Base-by-base conservation (phyloP, 1,139 yeast species). In the Spencermartinsiella ligniputridi region DNA sequence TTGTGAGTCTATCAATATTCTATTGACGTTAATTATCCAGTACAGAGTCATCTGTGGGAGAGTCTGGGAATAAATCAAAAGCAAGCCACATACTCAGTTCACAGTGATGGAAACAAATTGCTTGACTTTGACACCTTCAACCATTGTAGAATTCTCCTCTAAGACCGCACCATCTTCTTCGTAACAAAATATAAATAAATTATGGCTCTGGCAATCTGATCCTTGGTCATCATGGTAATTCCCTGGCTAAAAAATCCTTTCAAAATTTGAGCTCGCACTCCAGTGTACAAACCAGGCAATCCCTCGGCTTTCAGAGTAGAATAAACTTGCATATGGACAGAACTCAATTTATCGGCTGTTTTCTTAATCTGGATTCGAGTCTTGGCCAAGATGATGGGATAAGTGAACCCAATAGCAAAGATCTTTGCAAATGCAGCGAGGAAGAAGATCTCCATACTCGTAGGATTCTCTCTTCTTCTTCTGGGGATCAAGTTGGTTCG, bases 291-390 rank as follows among this genome's bases (percentile, higher is more conserved):
- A 8, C 88, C 88, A 39, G 78, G 62, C 2, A 77, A 61, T 56
- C 96, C 96, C 61, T 84, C 80, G 37, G 70, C 67, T 55, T 74
- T 75, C 49, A 83, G 63, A 39, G 84, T 82, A 58, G 76, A 75
- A 56, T 72, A 73, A 38, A 84, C 30, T 42, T 21, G 25, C 33
- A 13, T 20, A 19, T 25, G 24, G 9, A 13, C 3, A 33, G 37
- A 2, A 35, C 36, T 16, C 37, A 41, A 37, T 41, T 44, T 42
- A 39, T 32, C 38, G 36, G 44, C 37, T 19, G 39, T 29, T 16
- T 25, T 18, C 5, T 36, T 24, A 65, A 86, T 95, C 68, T 88
- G 96, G 62, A 86, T 74, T 70, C 89, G 78, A 53, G 90, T 87
- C 57, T 75, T 75, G 51, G 81, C 74, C 66, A 88, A 75, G 41